Percentiles rank a stretch among this genome's conserved stretches.
Conservation (phyloP, 2,329 filamentous ascomycete species). For the Orbilia brochopaga region DNA sequence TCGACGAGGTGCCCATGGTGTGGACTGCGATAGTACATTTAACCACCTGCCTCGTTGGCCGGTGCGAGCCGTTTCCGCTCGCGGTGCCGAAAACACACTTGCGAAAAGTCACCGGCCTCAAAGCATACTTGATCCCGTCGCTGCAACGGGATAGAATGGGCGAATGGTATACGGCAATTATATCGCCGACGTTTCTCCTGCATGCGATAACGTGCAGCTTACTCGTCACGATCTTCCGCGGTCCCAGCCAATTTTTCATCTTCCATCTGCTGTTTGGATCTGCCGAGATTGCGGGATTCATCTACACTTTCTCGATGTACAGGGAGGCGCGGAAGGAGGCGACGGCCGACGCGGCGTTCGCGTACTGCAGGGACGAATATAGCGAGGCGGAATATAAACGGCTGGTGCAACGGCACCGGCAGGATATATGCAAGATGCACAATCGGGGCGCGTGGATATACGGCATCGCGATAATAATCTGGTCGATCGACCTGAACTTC, state of each 20-base stretch:
- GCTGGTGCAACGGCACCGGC: conserved; percentile 12
- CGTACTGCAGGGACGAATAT: conserved; percentile 14
- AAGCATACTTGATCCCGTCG: conserved; percentile 18
- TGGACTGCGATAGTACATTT: conserved; percentile 39
- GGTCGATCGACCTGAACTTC: conserved; percentile 38
- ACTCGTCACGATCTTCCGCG: conserved; percentile 33
- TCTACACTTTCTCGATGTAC: conserved; percentile 2
- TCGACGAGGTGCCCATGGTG: conserved; percentile 49
- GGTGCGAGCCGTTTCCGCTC: conserved; percentile 38
- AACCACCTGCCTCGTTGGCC: conserved; percentile 25
- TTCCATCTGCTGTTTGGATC: conserved; percentile 43
- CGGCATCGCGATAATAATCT: conserved; percentile 21
- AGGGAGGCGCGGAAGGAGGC: conserved; percentile 3
- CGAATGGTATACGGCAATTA: conserved; percentile 21
- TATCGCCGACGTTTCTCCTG: conserved; percentile 19
- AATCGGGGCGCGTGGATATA: conserved; percentile 22
- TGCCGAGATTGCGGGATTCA: conserved; percentile 20
- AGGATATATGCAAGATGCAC: conserved; percentile 20
- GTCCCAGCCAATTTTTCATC: conserved; percentile 31
- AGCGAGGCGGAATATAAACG: conserved; percentile 34
- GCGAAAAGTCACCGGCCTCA: background rate
- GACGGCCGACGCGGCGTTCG: background rate
- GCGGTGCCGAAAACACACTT: background rate
- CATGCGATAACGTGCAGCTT: conserved; percentile 42
- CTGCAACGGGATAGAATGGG: conserved; percentile 11